phyloP scores from a whole-genome alignment of 495 filamentous ascomycete genomes.

The Aspergillus incahuasiensis region DNA sequence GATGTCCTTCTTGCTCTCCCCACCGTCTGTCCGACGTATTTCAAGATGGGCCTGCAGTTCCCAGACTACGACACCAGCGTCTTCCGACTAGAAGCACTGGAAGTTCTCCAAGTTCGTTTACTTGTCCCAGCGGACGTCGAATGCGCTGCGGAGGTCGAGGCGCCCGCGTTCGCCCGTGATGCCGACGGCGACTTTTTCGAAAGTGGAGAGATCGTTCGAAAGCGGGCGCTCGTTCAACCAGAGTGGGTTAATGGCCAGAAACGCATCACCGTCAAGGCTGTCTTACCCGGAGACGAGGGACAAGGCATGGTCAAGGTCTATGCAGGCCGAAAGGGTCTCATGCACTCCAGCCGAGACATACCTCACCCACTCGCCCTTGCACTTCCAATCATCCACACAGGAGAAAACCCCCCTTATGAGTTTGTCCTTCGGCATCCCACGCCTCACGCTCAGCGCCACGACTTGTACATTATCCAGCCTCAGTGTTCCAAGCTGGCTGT shows the following conservation, averaged over 20 bases:
- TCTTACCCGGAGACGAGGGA: conserved; percentile 85
- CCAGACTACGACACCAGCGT: conserved; percentile 89
- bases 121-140: conserved; percentile 85
- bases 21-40: conserved; percentile 78
- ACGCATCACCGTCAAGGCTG: conserved; percentile 85
- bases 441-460: conserved; percentile 91
- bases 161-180: conserved; percentile 71
- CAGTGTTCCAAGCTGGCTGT: conserved; percentile 81
- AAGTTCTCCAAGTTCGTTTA: conserved; percentile 86
- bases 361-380: conserved; percentile 87
- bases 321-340: conserved; percentile 86
- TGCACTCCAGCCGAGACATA: conserved; percentile 92
- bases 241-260: conserved; percentile 87
- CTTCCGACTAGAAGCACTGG: conserved; percentile 79
- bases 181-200: conserved; percentile 90
- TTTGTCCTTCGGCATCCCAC: conserved; percentile 93
- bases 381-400: conserved; percentile 85
- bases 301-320: conserved; percentile 89
- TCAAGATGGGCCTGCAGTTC: conserved; percentile 72
- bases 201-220: conserved; percentile 79
- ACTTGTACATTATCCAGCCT: conserved; percentile 92
- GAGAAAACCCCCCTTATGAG: conserved; percentile 88
- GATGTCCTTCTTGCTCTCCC: conserved; percentile 82
- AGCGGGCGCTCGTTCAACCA: conserved; percentile 82
- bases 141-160: conserved; percentile 89